phyloP scores from a whole-genome alignment of 169 alveolate species.

The Plasmodium malariae region DNA sequence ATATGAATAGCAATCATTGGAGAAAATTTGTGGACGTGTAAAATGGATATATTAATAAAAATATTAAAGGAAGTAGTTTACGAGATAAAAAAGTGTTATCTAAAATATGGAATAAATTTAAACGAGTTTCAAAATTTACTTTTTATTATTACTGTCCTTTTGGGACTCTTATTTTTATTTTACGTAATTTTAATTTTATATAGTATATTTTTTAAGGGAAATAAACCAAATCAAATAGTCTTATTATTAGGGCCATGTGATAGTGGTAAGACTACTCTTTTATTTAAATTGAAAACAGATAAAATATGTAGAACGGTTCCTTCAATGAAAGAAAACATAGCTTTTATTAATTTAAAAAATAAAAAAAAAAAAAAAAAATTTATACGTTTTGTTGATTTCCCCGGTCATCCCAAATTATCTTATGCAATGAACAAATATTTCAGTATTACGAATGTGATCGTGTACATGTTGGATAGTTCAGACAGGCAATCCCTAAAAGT shows the following conservation, averaged over 20 bases:
- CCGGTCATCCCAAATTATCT: constrained; percentile 62
- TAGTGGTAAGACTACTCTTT: constrained; percentile 66
- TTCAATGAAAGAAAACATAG: constrained; percentile 70
- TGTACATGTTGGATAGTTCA: constrained; percentile 51
- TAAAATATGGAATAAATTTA: constrained; percentile 50
- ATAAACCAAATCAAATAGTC: constrained; percentile 33
- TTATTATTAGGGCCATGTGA: constrained; percentile 74
- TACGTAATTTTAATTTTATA: constrained; percentile 34
- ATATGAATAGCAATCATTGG: no score
- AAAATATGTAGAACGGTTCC: constrained; percentile 62
- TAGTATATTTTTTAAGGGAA: constrained; percentile 28
- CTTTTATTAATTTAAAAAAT: constrained; percentile 37
- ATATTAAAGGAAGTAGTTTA: constrained; percentile 4
- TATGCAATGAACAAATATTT: constrained; percentile 30
- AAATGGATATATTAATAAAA: constrained; percentile 26
- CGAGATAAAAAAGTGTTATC: constrained; percentile 13
- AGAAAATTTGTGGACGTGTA: neutral
- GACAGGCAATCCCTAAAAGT: constrained; percentile 56
- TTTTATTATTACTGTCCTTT: constrained; percentile 24
- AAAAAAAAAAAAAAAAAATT: constrained; percentile 30
- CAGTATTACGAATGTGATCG: constrained; percentile 33
- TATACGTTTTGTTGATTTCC: constrained; percentile 64
- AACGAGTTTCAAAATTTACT: constrained; percentile 68
- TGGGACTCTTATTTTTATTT: constrained; percentile 34
- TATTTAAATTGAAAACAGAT: constrained; percentile 50